A percentile compares a stretch with the other conserved stretches of the same genome.
Conservation (phyloP, 306 rosid species). For the Spatholobus suberectus region DNA sequence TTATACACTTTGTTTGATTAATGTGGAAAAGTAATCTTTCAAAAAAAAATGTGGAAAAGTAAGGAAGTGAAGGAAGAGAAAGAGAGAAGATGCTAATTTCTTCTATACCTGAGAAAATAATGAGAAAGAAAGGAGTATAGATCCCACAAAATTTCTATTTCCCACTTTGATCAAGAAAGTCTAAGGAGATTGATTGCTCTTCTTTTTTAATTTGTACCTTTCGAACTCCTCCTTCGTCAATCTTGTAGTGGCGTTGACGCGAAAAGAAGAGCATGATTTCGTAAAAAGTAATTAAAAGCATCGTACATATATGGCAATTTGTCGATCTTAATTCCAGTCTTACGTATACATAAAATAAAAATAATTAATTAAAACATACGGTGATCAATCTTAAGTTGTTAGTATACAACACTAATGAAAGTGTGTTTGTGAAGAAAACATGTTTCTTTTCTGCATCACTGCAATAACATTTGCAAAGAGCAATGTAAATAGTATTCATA, state of each 20-base stretch:
- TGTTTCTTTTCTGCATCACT: too few relatives aligned
- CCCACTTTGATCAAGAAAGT: neutral
- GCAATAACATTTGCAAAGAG: neutral
- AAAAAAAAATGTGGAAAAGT: too few relatives aligned
- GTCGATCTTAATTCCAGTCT: neutral
- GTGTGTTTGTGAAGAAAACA: neutral
- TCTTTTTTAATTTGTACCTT: neutral
- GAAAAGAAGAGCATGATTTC: neutral
- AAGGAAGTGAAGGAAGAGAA: neutral
- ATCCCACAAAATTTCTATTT: neutral
- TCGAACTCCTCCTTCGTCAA: neutral
- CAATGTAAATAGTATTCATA: too few relatives aligned
- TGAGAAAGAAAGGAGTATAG: neutral
- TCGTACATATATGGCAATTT: neutral
- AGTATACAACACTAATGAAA: neutral
- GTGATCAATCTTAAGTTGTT: neutral
- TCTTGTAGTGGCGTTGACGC: neutral
- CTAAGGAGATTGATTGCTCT: neutral
- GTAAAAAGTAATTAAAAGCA: neutral
- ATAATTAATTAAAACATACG: too few relatives aligned
- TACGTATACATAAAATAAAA: too few relatives aligned
- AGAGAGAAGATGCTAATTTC: neutral
- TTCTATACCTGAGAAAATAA: neutral
- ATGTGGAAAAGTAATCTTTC: neutral
- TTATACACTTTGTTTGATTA: neutral